These are phyloP conservation scores for Ustilago esculenta DNA, from an alignment of 1,284 basidiomycete genomes.

Conservation along the genomic window DNA sequence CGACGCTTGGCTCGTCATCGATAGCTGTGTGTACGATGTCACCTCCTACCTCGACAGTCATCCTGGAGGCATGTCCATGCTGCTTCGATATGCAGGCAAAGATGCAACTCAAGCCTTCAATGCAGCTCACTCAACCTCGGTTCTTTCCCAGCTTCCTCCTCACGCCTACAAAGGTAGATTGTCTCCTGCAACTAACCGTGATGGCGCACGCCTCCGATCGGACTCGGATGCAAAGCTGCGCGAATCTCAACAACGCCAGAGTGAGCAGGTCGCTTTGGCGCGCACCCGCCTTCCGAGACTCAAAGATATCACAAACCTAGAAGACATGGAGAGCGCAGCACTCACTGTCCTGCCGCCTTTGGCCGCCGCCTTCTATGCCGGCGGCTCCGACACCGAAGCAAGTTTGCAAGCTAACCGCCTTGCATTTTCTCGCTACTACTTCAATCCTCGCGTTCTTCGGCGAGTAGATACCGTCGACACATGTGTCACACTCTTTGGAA, in stretches of 20 bases:
- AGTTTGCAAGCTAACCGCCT: slow-evolving; percentile 3
- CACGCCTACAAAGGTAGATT: slow-evolving; percentile 5
- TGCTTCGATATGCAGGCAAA: slow-evolving; percentile 80
- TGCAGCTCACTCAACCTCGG: slow-evolving; percentile 65
- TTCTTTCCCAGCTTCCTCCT: slow-evolving; percentile 2
- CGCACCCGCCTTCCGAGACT: neutral
- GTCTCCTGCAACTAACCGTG: neutral
- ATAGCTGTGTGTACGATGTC: slow-evolving; percentile 68
- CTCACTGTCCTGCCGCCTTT: slow-evolving; percentile 4
- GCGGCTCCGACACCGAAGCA: slow-evolving; percentile 6
- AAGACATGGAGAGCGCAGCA: slow-evolving; percentile 3
- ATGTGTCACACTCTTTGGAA: slow-evolving; percentile 1
- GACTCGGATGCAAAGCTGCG: slow-evolving; percentile 2
- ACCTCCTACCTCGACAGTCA: slow-evolving; percentile 82
- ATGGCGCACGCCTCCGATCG: neutral
- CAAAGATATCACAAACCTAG: slow-evolving; percentile 5
- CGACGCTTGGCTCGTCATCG: slow-evolving; percentile 53
- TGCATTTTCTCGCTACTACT: slow-evolving; percentile 6
- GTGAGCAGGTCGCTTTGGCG: neutral
- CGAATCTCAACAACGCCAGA: slow-evolving; percentile 4
- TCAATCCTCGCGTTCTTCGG: slow-evolving; percentile 5
- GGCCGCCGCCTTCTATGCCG: slow-evolving; percentile 5
- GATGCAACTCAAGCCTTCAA: slow-evolving; percentile 78
- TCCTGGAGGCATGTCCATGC: slow-evolving; percentile 80
- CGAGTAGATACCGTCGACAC: slow-evolving; percentile 2